Base-by-base conservation (phyloP, 306 rosid genomes). In the Cicer chorassanicum region DNA sequence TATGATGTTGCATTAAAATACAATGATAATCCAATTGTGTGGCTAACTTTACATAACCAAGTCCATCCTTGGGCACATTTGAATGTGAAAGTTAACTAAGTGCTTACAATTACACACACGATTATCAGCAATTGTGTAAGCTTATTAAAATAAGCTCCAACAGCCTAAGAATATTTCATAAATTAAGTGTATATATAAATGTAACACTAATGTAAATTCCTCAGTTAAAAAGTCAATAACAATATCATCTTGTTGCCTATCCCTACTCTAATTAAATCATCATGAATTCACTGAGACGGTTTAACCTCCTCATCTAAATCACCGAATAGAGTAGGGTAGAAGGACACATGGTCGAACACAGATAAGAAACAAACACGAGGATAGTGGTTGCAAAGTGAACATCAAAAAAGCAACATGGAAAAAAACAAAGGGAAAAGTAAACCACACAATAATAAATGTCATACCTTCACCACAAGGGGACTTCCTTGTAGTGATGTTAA, bases 381-480 rank as follows among this genome's bases (percentile, higher is more conserved):
- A 14, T n/a, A 50, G 56, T 14, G 7, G 15, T 14, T 7, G 56
- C 56, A 50, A 50, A 14, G 56, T 14, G 21, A 14, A 14, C 9
- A 46, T 53, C 34, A 15, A 15, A 53, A 53, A 13, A 14, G 12
- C 34, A 53, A 53, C 29, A 15, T 6, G 4, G 16, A 53, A 14
- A 15, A 11, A n/a, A 13, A 7, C 4, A 49, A 48, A 13, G 16
- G 16, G 14, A n/a, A 7, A 49, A 49, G 18, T 8, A 13, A 49
- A n/a, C 18, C 18, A n/a, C 51, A 8, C 24, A 16, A 1, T 53
- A 53, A 10, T 11, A 19, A 44, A 43, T 65, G 16, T 0, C 10
- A 44, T 83, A 92, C 98, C 97, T 91, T 93, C 97, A 19, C 96
- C 97, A 66, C 96, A 93, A 1, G 98, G 96, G 15, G 97, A 79